These are phyloP conservation scores for Colletotrichum graminicola DNA, from an alignment of 2,329 filamentous ascomycete species.

Conservation along the genomic window DNA sequence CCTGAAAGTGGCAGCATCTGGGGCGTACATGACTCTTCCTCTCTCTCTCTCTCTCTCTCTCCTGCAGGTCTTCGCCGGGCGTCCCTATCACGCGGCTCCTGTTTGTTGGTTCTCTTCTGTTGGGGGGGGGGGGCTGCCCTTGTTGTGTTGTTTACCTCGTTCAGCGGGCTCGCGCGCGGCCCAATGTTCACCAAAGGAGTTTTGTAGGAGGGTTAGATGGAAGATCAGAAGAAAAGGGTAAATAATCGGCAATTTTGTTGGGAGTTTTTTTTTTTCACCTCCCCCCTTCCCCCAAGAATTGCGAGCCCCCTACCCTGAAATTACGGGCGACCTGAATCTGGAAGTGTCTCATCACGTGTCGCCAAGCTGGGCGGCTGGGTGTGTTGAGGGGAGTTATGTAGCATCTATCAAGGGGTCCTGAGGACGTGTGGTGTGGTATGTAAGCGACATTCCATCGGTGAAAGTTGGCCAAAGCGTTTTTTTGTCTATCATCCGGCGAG, in stretches of 20 bases:
- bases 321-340: conserved; percentile 31
- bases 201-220: background rate
- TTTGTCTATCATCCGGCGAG: background rate
- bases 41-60: background rate
- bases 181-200: background rate
- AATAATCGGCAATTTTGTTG: background rate
- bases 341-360: conserved; percentile 42
- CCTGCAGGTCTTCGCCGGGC: background rate
- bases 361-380: conserved; percentile 28
- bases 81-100: background rate
- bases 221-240: background rate
- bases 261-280: no score
- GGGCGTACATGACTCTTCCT: conserved; percentile 33
- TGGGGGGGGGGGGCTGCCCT: no score
- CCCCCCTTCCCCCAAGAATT: background rate
- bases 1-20: conserved; percentile 7
- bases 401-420: conserved; percentile 7
- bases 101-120: background rate
- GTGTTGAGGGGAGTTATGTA: background rate
- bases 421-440: conserved; percentile 24
- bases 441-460: background rate
- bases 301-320: conserved; percentile 7
- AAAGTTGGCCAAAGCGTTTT: conserved; percentile 23
- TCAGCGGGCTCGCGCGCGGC: background rate
- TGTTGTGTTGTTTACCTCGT: background rate